A percentile compares a stretch with the other conserved stretches of the same genome.
These are phyloP conservation scores for Paramecium biaurelia DNA, from an alignment of 73 alveolate genomes.

Conservation along the genomic window DNA sequence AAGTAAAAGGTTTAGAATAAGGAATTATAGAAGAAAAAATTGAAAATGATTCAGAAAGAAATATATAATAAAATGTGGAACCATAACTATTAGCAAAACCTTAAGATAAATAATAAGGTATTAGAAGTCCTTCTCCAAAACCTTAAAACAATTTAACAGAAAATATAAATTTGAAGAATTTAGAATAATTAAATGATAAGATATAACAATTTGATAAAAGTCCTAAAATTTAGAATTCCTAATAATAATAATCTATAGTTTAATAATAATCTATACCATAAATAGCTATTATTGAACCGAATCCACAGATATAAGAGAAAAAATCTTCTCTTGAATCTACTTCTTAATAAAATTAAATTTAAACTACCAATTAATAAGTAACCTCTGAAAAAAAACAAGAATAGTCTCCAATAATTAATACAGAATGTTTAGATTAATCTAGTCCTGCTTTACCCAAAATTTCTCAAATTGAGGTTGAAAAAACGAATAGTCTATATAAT, in stretches of 20 bases:
- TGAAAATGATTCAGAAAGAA: neutral
- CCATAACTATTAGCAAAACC: neutral
- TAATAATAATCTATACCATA: neutral
- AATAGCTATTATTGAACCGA: neutral
- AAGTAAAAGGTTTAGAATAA: constrained; percentile 4
- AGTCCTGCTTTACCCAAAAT: neutral
- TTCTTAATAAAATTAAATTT: neutral
- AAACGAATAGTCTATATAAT: neutral
- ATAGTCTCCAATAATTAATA: neutral
- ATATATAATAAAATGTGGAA: neutral
- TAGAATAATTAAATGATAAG: neutral
- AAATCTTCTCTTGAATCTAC: neutral
- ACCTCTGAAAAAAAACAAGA: neutral
- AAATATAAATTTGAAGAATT: neutral
- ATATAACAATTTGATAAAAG: neutral
- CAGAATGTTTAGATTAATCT: neutral
- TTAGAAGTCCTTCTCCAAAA: neutral
- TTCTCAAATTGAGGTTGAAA: neutral
- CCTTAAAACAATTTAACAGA: neutral
- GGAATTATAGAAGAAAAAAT: neutral
- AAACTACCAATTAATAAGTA: neutral
- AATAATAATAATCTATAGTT: neutral
- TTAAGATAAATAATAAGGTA: neutral
- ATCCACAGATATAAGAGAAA: neutral
- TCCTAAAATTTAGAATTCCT: neutral